Conservation (phyloP, 805 yeast genomes). For the Metschnikowia bowlesiae region DNA sequence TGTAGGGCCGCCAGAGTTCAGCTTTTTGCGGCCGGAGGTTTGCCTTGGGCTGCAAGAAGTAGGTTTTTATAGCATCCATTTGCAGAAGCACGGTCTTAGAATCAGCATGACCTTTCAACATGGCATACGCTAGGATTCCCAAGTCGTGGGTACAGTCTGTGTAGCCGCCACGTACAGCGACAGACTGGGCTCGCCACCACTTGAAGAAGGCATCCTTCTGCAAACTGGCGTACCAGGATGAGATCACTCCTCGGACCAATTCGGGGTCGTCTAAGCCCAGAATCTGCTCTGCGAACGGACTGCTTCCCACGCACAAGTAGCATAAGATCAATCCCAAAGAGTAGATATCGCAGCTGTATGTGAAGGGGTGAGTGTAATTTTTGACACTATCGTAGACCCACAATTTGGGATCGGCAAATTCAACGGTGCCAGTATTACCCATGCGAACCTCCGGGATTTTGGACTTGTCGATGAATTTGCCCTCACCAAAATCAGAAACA, state of each 20-base stretch:
- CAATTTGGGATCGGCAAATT: conserved; percentile 83
- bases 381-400: conserved; percentile 30
- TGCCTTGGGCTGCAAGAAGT: not conserved
- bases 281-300: conserved; percentile 47
- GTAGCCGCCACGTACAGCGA: not conserved
- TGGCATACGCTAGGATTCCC: conserved; percentile 23
- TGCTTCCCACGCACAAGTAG: conserved; percentile 62
- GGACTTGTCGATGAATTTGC: conserved; percentile 63
- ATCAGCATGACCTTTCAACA: conserved; percentile 26
- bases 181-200: conserved; percentile 22
- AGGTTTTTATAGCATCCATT: not conserved
- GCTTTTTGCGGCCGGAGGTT: not conserved
- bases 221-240: conserved; percentile 27
- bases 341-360: conserved; percentile 72
- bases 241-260: conserved; percentile 22
- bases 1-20: not conserved
- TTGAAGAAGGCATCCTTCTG: conserved; percentile 16
- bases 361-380: conserved; percentile 47
- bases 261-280: conserved; percentile 25
- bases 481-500: conserved; percentile 89
- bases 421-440: conserved; percentile 85
- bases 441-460: conserved; percentile 40
- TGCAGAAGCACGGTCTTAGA: not conserved
- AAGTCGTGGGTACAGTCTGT: conserved; percentile 13
- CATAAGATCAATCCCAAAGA: conserved; percentile 81